phyloP scores from a whole-genome alignment of 1,284 basidiomycete genomes.

The Marasmius tenuissimus region DNA sequence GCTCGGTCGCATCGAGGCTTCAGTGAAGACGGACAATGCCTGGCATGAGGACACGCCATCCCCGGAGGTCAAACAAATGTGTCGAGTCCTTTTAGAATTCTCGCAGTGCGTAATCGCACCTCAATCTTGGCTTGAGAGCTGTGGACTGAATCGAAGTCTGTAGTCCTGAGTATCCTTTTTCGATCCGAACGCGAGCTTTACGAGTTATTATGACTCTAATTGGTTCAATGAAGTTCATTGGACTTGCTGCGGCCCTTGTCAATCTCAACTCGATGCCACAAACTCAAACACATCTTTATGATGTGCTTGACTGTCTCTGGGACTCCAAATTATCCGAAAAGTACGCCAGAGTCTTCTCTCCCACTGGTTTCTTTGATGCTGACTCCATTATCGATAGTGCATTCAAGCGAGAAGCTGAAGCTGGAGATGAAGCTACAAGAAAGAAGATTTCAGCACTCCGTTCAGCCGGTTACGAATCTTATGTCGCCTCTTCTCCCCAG shows the following conservation, averaged over 20 bases:
- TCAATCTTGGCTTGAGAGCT: neutral
- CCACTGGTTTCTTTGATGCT: no score
- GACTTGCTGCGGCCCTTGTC: neutral
- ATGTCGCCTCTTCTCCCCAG: neutral
- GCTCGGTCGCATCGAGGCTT: neutral
- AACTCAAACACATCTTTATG: neutral
- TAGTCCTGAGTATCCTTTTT: slow-evolving; percentile 2
- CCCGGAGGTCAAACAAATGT: neutral
- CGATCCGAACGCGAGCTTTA: slow-evolving; percentile 5
- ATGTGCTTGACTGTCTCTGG: neutral
- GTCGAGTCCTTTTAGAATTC: slow-evolving; percentile 3
- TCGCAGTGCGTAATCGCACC: neutral
- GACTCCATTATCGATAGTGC: no score
- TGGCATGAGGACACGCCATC: neutral
- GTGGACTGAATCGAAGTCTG: neutral
- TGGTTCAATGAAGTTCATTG: slow-evolving; percentile 3
- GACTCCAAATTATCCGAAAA: neutral
- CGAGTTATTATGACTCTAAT: slow-evolving; percentile 5
- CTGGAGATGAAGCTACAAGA: neutral
- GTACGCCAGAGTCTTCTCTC: neutral
- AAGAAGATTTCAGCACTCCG: neutral
- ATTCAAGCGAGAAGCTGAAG: no score
- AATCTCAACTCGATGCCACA: neutral
- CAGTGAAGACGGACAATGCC: neutral
- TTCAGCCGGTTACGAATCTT: neutral